Percentiles rank a stretch among this genome's conserved stretches.
Conservation (phyloP, 1,284 basidiomycete genomes). For the Cryptococcus wingfieldii region DNA sequence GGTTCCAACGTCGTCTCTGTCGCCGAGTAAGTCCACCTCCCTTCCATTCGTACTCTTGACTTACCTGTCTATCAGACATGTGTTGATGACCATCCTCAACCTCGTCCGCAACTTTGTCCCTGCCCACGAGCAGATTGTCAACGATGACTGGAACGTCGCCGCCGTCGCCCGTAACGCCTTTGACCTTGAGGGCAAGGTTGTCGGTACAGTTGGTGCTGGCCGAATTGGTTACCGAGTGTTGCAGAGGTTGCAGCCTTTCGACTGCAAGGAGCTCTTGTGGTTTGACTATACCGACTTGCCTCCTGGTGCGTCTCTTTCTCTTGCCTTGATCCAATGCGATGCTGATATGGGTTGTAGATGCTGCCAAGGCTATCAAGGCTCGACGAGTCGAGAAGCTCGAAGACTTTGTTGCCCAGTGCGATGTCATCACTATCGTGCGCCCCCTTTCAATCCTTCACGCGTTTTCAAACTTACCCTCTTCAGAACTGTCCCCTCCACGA, state of each 20-base stretch:
- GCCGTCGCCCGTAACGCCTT: conserved; percentile 73
- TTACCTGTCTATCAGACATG: conserved; percentile 52
- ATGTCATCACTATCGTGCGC: conserved; percentile 42
- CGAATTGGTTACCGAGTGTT: conserved; percentile 86
- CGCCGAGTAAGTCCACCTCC: conserved; percentile 56
- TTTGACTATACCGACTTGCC: conserved; percentile 85
- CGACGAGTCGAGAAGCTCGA: conserved; percentile 77
- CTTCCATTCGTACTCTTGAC: background rate
- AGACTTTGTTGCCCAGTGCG: conserved; percentile 68
- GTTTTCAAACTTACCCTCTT: no score
- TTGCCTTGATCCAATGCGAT: background rate
- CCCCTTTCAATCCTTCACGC: background rate
- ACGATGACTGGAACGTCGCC: conserved; percentile 80
- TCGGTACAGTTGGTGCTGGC: conserved; percentile 81
- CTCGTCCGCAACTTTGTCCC: conserved; percentile 74
- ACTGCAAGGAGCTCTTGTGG: conserved; percentile 87
- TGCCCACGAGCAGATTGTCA: conserved; percentile 67
- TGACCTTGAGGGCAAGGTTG: conserved; percentile 86
- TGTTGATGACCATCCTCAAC: conserved; percentile 74
- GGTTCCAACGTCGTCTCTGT: conserved; percentile 87
- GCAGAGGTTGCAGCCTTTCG: conserved; percentile 79
- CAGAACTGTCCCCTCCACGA: conserved; percentile 86
- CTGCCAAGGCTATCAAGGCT: conserved; percentile 65
- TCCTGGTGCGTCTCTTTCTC: conserved; percentile 50
- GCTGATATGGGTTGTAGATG: conserved; percentile 50